Evolutionary conservation across 2,329 filamentous ascomycete species (phyloP).

Genomic region (Aureobasidium sp.): DNA sequence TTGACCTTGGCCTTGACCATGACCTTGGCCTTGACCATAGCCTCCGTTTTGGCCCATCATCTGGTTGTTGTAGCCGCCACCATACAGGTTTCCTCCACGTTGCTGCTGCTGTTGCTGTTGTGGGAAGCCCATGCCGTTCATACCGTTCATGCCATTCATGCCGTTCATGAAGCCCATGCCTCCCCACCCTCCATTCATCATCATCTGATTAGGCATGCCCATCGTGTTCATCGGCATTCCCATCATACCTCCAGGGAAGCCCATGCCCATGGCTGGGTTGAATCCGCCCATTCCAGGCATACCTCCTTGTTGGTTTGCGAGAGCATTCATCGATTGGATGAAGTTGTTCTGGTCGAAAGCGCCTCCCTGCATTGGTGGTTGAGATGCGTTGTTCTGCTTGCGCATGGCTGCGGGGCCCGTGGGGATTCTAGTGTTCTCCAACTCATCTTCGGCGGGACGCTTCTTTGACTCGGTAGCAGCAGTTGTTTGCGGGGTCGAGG

Average conservation of each 20-base stretch:
- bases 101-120: constrained; percentile 8
- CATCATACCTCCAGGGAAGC: constrained; percentile 18
- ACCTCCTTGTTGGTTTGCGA: constrained; percentile 22
- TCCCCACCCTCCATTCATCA: constrained; percentile 30
- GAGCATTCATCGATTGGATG: constrained; percentile 37
- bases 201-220: constrained; percentile 22
- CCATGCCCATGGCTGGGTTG: constrained; percentile 24
- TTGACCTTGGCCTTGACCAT: constrained; percentile 17
- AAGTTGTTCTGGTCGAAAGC: constrained; percentile 33
- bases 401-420: constrained; percentile 41
- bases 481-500: constrained; percentile 14
- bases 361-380: constrained; percentile 19
- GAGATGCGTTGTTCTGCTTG: constrained; percentile 22
- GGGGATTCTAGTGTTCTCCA: constrained; percentile 36
- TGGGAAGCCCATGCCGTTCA: constrained; percentile 28
- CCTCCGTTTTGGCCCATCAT: constrained; percentile 17
- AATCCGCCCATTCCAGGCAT: constrained; percentile 23
- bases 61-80: constrained; percentile 17
- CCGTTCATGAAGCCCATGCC: constrained; percentile 30
- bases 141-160: constrained; percentile 30
- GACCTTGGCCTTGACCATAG: constrained; percentile 16
- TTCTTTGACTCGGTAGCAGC: constrained; percentile 54
- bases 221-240: constrained; percentile 14
- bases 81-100: constrained; percentile 14
- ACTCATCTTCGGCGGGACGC: constrained; percentile 67